phyloP scores from a whole-genome alignment of 768 basidiomycete species.

The Solioccasus polychromus region DNA sequence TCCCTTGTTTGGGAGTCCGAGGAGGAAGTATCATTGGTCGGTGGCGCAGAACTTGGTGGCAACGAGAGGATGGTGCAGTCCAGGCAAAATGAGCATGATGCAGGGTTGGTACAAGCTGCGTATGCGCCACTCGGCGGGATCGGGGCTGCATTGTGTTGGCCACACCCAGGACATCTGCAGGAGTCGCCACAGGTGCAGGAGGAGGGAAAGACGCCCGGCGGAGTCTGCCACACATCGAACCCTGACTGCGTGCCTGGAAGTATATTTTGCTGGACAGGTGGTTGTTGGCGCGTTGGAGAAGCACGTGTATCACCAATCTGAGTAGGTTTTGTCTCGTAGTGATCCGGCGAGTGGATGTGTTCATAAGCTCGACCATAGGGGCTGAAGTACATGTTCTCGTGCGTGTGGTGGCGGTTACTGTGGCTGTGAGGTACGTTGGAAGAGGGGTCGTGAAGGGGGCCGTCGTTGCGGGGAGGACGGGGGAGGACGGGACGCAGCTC shows the following conservation, averaged over 20 bases:
- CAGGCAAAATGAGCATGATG: conserved; percentile 48
- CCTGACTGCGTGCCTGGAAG: conserved; percentile 23
- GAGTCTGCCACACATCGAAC: conserved; percentile 25
- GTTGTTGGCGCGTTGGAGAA: conserved; percentile 21
- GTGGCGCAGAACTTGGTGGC: conserved; percentile 41
- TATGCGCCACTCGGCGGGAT: conserved; percentile 36
- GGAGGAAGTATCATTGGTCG: conserved; percentile 40
- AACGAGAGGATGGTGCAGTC: conserved; percentile 61
- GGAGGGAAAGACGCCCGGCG: conserved; percentile 38
- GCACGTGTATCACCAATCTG: conserved; percentile 18
- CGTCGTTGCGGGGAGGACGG: conserved; percentile 43
- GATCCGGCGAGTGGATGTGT: conserved; percentile 38
- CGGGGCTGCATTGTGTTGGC: conserved; percentile 46
- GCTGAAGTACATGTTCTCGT: conserved; percentile 53
- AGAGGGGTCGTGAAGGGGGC: conserved; percentile 49
- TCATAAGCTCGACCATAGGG: conserved; percentile 72
- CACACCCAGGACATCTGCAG: conserved; percentile 65
- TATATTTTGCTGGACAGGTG: conserved; percentile 26
- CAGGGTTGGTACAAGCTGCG: conserved; percentile 38
- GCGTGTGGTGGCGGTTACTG: conserved; percentile 43
- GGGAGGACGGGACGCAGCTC: conserved; percentile 72
- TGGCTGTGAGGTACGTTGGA: conserved; percentile 42
- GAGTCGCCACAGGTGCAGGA: conserved; percentile 60
- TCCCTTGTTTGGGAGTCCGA: conserved; percentile 42
- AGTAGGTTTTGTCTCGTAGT: conserved; percentile 24